Evolutionary conservation across 2,329 filamentous ascomycete genomes (phyloP), one percentile per base, ranked within the genome.

Genomic region (Dothideomycetes sp.): DNA sequence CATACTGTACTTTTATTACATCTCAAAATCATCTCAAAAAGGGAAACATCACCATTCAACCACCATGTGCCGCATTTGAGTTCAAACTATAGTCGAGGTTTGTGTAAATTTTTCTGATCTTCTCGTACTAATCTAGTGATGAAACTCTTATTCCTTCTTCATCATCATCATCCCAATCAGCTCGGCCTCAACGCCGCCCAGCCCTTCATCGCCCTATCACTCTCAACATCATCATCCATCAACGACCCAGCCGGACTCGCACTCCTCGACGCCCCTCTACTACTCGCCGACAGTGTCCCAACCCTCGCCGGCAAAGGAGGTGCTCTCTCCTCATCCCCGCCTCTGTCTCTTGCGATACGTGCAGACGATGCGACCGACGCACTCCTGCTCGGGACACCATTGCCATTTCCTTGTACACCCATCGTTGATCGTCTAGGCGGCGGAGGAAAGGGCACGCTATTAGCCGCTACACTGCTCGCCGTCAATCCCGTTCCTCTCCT

Each of bases 111-210:
- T n/a, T n/a, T n/a, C n/a, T n/a, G n/a, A n/a, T n/a, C n/a, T n/a
- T n/a, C n/a, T n/a, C n/a, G n/a, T n/a, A n/a, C n/a, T n/a, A n/a
- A n/a, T n/a, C n/a, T n/a, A n/a, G n/a, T n/a, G n/a, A n/a, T n/a
- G n/a, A n/a, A n/a, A n/a, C n/a, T n/a, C n/a, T n/a, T n/a, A n/a
- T n/a, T n/a, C n/a, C n/a, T n/a, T n/a, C n/a, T n/a, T n/a, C n/a
- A n/a, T n/a, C n/a, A 19, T 7, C 19, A 34, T 34, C 34, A 24
- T 5, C 30, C 7, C 27, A 5, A 10, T 32, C 32, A n/a, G 24
- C 11, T 34, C n/a, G 56, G 55, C 40, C 45, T 49, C 46, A 59
- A 37, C 8, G 55, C 49, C 36, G 47, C 46, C 56, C 56, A 59
- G 9, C 48, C 49, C 36, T 46, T 44, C 42, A 58, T 32, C 27